Evolutionary conservation across 345 rosid genomes (phyloP).

Genomic region (Eucalyptus polybractea): DNA sequence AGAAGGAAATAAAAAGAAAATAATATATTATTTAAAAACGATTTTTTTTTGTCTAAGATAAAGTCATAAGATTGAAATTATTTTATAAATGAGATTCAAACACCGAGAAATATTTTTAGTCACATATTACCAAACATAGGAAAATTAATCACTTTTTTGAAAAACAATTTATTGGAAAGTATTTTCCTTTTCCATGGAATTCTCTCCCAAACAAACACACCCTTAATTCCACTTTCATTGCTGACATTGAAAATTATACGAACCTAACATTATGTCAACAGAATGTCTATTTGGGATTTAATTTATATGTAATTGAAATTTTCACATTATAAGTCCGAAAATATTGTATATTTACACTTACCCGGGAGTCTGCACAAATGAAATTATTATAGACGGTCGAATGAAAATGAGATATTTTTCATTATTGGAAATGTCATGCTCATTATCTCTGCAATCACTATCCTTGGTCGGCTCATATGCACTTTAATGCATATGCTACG

Average conservation of each 20-base stretch:
- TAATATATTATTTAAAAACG: too few relatives aligned
- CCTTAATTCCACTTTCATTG: not conserved
- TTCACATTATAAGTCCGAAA: not conserved
- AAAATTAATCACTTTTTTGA: too few relatives aligned
- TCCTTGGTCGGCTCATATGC: not conserved
- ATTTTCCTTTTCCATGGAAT: too few relatives aligned
- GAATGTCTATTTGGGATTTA: not conserved
- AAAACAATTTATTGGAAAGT: too few relatives aligned
- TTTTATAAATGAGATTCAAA: too few relatives aligned
- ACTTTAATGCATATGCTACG: not conserved
- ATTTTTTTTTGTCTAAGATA: too few relatives aligned
- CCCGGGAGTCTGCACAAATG: not conserved
- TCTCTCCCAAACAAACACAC: too few relatives aligned
- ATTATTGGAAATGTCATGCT: not conserved
- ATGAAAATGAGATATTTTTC: not conserved
- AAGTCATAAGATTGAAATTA: too few relatives aligned
- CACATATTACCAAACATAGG: too few relatives aligned
- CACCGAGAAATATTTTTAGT: accelerated
- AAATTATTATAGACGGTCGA: not conserved
- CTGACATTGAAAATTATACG: not conserved
- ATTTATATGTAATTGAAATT: not conserved
- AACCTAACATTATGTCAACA: not conserved
- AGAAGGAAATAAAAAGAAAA: too few relatives aligned
- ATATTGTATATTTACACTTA: not conserved
- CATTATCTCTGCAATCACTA: not conserved